These are phyloP conservation scores for Zalaria sp. DNA, from an alignment of 2,329 filamentous ascomycete species.

Conservation along the genomic window DNA sequence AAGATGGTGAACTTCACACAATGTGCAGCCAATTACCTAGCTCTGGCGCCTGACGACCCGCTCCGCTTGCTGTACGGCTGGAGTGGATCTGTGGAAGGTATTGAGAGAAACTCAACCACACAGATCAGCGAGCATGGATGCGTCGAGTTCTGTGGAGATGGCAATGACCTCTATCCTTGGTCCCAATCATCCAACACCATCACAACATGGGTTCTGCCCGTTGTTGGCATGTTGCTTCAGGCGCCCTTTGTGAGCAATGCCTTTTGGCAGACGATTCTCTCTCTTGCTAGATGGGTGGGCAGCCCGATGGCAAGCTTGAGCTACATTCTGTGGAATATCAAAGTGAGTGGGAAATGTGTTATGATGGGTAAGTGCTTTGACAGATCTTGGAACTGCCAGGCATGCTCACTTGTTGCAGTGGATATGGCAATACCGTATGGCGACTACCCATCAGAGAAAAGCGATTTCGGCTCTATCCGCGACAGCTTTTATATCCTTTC, in stretches of 20 bases:
- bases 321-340: constrained; percentile 27
- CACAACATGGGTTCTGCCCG: constrained; percentile 26
- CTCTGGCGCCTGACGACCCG: not conserved
- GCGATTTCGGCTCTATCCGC: constrained; percentile 22
- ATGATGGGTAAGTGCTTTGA: constrained; percentile 14
- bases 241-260: constrained; percentile 28
- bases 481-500: constrained; percentile 31
- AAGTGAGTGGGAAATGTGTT: constrained; percentile 23
- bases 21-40: constrained; percentile 1
- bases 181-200: constrained; percentile 17
- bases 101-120: constrained; percentile 10
- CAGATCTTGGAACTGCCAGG: no score
- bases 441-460: constrained; percentile 10
- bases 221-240: constrained; percentile 24
- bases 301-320: constrained; percentile 22
- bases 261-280: constrained; percentile 20
- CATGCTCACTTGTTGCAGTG: constrained; percentile 8
- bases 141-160: constrained; percentile 18
- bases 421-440: constrained; percentile 23
- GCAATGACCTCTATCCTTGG: constrained; percentile 16
- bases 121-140: constrained; percentile 21
- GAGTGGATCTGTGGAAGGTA: constrained; percentile 8
- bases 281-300: constrained; percentile 22
- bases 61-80: constrained; percentile 3
- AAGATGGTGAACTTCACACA: constrained; percentile 3